Evolutionary conservation across 1,284 basidiomycete genomes (phyloP).

Genomic region (Cryptococcus deneoformans): DNA sequence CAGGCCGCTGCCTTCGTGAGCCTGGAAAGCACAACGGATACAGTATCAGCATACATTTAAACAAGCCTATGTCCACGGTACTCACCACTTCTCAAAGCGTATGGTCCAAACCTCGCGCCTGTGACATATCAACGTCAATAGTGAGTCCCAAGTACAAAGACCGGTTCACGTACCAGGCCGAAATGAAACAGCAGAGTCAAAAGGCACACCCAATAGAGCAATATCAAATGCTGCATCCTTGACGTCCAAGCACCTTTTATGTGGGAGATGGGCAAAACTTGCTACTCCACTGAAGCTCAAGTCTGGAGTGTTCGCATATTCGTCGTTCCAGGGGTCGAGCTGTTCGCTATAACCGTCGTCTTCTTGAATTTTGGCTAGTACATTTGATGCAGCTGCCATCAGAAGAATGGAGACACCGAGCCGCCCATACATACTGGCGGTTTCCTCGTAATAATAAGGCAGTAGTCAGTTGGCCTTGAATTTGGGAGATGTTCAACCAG

Average conservation of each 20-base stretch:
- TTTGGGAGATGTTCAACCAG: too few species aligned
- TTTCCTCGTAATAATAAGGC: too few species aligned
- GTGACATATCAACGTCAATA: background rate
- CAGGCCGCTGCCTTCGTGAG: slow-evolving; percentile 44
- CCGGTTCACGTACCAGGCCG: slow-evolving; percentile 30
- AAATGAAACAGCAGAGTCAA: slow-evolving; percentile 42
- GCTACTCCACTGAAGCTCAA: slow-evolving; percentile 44
- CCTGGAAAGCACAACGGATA: slow-evolving; percentile 37
- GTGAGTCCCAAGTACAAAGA: background rate
- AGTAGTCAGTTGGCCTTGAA: too few species aligned
- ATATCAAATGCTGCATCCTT: slow-evolving; percentile 49
- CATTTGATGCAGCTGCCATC: too few species aligned
- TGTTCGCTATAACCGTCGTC: slow-evolving; percentile 1
- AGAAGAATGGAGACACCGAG: too few species aligned
- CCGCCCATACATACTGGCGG: too few species aligned
- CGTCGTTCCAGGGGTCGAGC: slow-evolving; percentile 25
- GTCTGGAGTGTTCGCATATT: slow-evolving; percentile 40
- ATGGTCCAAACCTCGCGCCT: slow-evolving; percentile 48
- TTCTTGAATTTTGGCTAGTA: background rate
- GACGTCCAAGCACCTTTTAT: slow-evolving; percentile 39
- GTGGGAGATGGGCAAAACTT: slow-evolving; percentile 46
- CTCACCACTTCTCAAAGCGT: slow-evolving; percentile 37
- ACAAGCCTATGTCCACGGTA: slow-evolving; percentile 33
- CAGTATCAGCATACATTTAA: slow-evolving; percentile 16
- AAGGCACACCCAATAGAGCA: slow-evolving; percentile 46